Conservation (phyloP, 2,329 filamentous ascomycete genomes). For the Colletotrichum sp. region DNA sequence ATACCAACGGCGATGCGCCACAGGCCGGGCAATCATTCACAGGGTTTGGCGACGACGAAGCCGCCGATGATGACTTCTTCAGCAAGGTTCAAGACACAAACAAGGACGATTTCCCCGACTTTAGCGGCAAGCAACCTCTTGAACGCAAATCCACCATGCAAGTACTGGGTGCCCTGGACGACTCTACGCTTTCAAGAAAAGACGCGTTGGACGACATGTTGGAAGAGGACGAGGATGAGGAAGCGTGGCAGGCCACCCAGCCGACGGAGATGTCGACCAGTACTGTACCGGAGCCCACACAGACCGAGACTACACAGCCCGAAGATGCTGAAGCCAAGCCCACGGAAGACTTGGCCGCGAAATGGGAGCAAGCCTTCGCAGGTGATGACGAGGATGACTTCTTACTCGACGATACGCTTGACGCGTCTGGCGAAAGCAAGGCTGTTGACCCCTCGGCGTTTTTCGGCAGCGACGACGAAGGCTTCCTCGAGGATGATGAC, state of each 20-base stretch:
- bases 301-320: slow-evolving; percentile 3
- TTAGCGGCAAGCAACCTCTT: slow-evolving; percentile 40
- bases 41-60: slow-evolving; percentile 47
- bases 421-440: slow-evolving; percentile 43
- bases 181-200: slow-evolving; percentile 27
- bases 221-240: slow-evolving; percentile 32
- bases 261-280: not conserved
- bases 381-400: slow-evolving; percentile 74
- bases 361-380: slow-evolving; percentile 83
- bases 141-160: slow-evolving; percentile 75
- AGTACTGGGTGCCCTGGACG: slow-evolving; percentile 59
- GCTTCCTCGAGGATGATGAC: slow-evolving; percentile 77
- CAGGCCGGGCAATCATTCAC: slow-evolving; percentile 9
- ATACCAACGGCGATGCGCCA: slow-evolving; percentile 30
- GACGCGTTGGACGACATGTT: slow-evolving; percentile 33
- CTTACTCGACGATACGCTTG: slow-evolving; percentile 61
- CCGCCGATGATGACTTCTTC: slow-evolving; percentile 68
- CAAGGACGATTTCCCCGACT: slow-evolving; percentile 27
- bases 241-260: not conserved
- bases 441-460: slow-evolving; percentile 68
- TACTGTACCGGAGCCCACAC: not conserved
- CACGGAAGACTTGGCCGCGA: slow-evolving; percentile 73
- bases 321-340: slow-evolving; percentile 25
- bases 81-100: slow-evolving; percentile 47
- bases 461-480: slow-evolving; percentile 84